Evolutionary conservation across 768 basidiomycete species (phyloP).

Genomic region (Leccinum longicurvipes): DNA sequence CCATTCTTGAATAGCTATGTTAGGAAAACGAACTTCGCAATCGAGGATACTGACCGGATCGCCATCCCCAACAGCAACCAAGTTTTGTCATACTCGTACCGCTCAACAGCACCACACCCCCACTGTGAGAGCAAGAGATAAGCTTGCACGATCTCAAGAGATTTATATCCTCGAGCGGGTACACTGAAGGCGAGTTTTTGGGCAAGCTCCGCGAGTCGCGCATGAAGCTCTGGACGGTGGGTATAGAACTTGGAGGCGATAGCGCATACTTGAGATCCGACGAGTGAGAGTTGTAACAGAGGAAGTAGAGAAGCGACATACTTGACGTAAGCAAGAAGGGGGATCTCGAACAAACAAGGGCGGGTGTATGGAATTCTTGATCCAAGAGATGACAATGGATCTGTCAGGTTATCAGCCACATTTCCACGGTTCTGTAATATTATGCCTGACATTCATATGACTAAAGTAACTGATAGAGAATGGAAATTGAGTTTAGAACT

Average conservation of each 20-base stretch:
- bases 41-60: constrained; percentile 50
- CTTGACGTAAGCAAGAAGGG: constrained; percentile 94
- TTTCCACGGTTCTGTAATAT: constrained; percentile 1
- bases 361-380: constrained; percentile 87
- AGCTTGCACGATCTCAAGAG: constrained; percentile 93
- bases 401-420: constrained; percentile 35
- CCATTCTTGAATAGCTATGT: constrained; percentile 60
- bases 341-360: constrained; percentile 89
- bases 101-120: constrained; percentile 93
- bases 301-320: constrained; percentile 36
- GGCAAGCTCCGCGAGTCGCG: constrained; percentile 73
- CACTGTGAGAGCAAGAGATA: constrained; percentile 86
- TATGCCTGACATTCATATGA: constrained; percentile 60
- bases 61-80: constrained; percentile 89
- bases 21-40: background rate
- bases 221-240: constrained; percentile 76
- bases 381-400: constrained; percentile 82
- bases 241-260: constrained; percentile 89
- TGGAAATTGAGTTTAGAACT: constrained; percentile 3
- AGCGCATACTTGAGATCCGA: constrained; percentile 70
- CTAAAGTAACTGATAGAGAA: constrained; percentile 60
- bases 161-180: constrained; percentile 84
- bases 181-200: constrained; percentile 87
- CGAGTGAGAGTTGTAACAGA: background rate
- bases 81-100: constrained; percentile 95